phyloP scores from a whole-genome alignment of 371 early-diverging fungal species.

The Synchytrium microbalum region DNA sequence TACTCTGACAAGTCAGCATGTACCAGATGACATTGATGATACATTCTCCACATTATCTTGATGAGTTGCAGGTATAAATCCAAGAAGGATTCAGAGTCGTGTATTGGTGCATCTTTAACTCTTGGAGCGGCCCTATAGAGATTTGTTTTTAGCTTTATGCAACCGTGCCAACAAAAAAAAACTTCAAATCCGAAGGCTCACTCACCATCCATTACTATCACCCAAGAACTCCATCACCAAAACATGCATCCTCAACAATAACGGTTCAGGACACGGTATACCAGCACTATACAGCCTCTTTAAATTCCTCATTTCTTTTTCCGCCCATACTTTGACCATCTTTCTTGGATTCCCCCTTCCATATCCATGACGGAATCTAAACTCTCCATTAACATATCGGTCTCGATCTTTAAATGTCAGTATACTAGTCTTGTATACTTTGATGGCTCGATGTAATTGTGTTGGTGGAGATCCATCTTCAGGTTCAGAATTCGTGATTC shows the following conservation, averaged over 20 bases:
- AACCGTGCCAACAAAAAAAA: not conserved
- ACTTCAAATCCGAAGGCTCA: not conserved
- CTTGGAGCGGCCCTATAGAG: constrained; percentile 59
- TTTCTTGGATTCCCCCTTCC: constrained; percentile 81
- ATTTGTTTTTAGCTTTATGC: not conserved
- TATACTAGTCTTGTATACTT: constrained; percentile 99
- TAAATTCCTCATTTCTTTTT: constrained; percentile 99
- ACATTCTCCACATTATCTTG: constrained; percentile 87
- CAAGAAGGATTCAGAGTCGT: constrained; percentile 54
- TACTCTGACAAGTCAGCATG: constrained; percentile 99
- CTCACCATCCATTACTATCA: constrained; percentile 75
- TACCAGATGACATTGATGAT: constrained; percentile 89
- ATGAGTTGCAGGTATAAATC: constrained; percentile 81
- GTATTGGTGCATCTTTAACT: constrained; percentile 88
- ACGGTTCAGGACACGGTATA: constrained; percentile 92
- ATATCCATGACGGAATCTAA: constrained; percentile 86
- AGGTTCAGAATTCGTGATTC: constrained; percentile 67
- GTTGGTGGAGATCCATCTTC: not conserved
- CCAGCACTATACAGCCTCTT: constrained; percentile 77
- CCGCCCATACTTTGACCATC: constrained; percentile 99
- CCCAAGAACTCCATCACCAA: constrained; percentile 97
- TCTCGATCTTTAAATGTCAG: constrained; percentile 98
- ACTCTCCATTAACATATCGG: constrained; percentile 96
- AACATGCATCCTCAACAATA: constrained; percentile 92
- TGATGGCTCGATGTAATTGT: constrained; percentile 85